Percentiles rank a stretch among this genome's conserved stretches.
Evolutionary conservation across 2,329 filamentous ascomycete genomes (phyloP).

Genomic region (Didymosphaeria variabile): DNA sequence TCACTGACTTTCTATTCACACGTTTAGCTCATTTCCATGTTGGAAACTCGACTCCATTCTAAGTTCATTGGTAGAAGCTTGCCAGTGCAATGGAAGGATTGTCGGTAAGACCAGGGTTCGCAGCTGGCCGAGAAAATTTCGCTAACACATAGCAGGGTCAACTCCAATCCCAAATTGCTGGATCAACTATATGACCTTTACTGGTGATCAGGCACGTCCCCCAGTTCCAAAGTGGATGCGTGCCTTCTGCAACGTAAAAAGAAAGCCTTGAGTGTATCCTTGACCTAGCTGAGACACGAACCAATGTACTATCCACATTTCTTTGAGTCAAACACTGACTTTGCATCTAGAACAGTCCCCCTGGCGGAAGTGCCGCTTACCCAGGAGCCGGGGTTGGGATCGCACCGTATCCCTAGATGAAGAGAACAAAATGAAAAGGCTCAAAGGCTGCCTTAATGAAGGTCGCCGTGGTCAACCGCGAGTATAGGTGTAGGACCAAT

Average conservation of each 20-base stretch:
- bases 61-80: background rate
- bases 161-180: background rate
- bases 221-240: no score
- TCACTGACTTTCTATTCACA: background rate
- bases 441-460: background rate
- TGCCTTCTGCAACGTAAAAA: no score
- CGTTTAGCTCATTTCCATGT: background rate
- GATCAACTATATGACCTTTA: background rate
- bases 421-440: background rate
- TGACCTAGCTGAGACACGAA: no score
- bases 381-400: background rate
- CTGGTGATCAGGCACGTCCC: background rate
- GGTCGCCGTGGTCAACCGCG: no score
- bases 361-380: background rate
- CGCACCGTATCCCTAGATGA: background rate
- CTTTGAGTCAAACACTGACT: no score
- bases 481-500: no score
- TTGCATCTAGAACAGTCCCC: background rate
- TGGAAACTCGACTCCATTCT: background rate
- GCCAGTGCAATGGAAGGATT: background rate
- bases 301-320: no score
- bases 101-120: background rate
- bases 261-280: no score
- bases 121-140: background rate
- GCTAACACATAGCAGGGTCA: background rate